Percentiles rank a stretch among this genome's conserved stretches.
phyloP scores from a whole-genome alignment of 1,284 basidiomycete genomes.

The Mycosarcoma mackinlayi region DNA sequence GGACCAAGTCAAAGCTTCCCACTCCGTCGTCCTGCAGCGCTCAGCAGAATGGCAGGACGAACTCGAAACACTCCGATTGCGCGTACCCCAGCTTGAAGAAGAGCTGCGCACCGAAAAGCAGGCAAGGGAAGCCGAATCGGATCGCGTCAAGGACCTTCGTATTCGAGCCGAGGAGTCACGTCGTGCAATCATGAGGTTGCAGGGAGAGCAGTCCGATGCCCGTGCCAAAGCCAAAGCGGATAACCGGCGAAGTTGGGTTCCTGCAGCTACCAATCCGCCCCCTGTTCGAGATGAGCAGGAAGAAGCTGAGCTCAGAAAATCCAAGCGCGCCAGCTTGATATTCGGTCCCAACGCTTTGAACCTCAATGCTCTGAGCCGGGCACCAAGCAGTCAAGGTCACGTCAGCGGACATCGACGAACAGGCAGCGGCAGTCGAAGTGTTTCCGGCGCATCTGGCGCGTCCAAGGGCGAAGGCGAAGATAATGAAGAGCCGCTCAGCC shows the following conservation, averaged over 20 bases:
- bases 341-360: slow-evolving; percentile 57
- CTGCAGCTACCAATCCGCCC: slow-evolving; percentile 25
- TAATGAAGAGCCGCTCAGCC: slow-evolving; percentile 42
- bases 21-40: slow-evolving; percentile 49
- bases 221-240: slow-evolving; percentile 52
- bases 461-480: slow-evolving; percentile 38
- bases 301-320: slow-evolving; percentile 46
- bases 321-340: slow-evolving; percentile 56
- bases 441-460: slow-evolving; percentile 30
- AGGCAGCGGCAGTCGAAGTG: slow-evolving; percentile 46
- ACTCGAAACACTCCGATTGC: slow-evolving; percentile 45
- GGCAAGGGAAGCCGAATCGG: slow-evolving; percentile 53
- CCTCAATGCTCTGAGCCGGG: slow-evolving; percentile 14
- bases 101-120: slow-evolving; percentile 36
- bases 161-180: slow-evolving; percentile 62
- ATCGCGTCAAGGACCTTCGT: slow-evolving; percentile 61
- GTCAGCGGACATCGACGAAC: slow-evolving; percentile 38
- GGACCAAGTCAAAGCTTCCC: slow-evolving; percentile 49
- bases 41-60: slow-evolving; percentile 61
- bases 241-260: slow-evolving; percentile 49
- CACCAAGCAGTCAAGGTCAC: slow-evolving; percentile 13
- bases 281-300: slow-evolving; percentile 48
- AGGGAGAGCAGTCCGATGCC: slow-evolving; percentile 53
- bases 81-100: slow-evolving; percentile 33
- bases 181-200: slow-evolving; percentile 63